Conservation (phyloP, 2,329 filamentous ascomycete genomes). For the Tolypocladium capitatum region DNA sequence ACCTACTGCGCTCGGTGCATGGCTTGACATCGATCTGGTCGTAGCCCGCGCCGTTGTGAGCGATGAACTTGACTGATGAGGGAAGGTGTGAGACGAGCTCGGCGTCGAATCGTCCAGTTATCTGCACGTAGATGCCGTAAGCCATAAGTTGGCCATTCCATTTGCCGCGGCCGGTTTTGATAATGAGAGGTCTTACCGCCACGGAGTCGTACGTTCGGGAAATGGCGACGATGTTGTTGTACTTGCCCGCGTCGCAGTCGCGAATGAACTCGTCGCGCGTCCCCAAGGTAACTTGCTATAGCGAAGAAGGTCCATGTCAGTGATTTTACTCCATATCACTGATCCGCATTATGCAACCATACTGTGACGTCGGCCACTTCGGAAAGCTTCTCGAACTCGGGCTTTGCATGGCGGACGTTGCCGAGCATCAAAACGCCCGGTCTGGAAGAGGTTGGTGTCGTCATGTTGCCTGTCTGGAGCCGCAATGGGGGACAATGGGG, state of each 20-base stretch:
- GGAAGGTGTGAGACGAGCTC: slow-evolving; percentile 40
- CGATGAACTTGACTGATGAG: slow-evolving; percentile 26
- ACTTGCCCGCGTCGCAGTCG: slow-evolving; percentile 42
- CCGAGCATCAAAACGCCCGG: slow-evolving; percentile 9
- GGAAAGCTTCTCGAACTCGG: slow-evolving; percentile 7
- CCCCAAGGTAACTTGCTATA: slow-evolving; percentile 6
- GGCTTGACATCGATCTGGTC: slow-evolving; percentile 55
- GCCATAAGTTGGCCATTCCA: background rate
- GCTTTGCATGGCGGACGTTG: slow-evolving; percentile 6
- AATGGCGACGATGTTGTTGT: slow-evolving; percentile 42
- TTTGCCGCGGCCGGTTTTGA: background rate
- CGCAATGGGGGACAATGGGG: background rate
- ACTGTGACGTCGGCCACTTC: slow-evolving; percentile 6
- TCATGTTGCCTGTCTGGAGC: background rate
- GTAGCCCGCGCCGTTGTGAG: slow-evolving; percentile 40
- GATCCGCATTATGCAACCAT: background rate
- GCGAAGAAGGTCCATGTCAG: background rate
- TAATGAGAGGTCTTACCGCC: background rate
- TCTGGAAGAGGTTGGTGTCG: background rate
- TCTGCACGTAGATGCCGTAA: slow-evolving; percentile 8
- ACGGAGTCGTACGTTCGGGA: slow-evolving; percentile 39
- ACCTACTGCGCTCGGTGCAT: slow-evolving; percentile 29
- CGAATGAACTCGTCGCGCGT: slow-evolving; percentile 7
- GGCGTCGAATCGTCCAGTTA: slow-evolving; percentile 50
- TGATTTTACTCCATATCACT: background rate